phyloP scores from a whole-genome alignment of 352 stramenopile genomes.

The Bremia lactucae region DNA sequence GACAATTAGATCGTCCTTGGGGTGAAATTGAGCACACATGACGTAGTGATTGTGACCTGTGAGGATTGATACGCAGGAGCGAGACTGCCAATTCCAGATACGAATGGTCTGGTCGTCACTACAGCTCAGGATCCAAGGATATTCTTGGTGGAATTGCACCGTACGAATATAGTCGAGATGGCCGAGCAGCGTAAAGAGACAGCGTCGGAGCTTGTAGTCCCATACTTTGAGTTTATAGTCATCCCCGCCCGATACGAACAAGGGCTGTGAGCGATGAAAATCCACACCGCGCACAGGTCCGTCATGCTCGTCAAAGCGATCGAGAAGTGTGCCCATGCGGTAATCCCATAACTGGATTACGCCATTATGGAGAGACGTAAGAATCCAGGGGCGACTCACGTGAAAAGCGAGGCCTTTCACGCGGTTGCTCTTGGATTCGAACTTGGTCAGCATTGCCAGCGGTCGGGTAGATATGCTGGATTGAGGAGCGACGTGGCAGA shows the following conservation, averaged over 20 bases:
- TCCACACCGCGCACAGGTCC: conserved; percentile 97
- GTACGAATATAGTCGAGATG: conserved; percentile 99
- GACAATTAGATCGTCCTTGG: conserved; percentile 98
- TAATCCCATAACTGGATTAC: conserved; percentile 98
- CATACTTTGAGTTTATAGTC: conserved; percentile 99
- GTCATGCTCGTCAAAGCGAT: conserved; percentile 99
- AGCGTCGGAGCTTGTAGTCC: conserved; percentile 98
- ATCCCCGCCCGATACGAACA: conserved; percentile 98
- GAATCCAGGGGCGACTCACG: conserved; percentile 96
- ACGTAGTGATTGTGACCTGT: conserved; percentile 99
- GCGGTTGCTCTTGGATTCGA: conserved; percentile 99
- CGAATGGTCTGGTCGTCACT: conserved; percentile 98
- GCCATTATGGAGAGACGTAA: conserved; percentile 99
- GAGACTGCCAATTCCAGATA: conserved; percentile 99
- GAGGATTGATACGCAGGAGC: conserved; percentile 97
- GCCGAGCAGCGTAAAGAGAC: conserved; percentile 97
- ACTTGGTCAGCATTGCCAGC: conserved; percentile 95
- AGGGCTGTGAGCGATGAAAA: conserved; percentile 95
- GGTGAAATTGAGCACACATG: conserved; percentile 99
- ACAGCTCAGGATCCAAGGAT: conserved; percentile 97
- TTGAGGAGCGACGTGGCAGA: too few relatives aligned
- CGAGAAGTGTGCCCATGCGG: conserved; percentile 97
- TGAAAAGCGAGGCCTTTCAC: conserved; percentile 99
- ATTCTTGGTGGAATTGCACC: conserved; percentile 99
- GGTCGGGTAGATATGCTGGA: too few relatives aligned